Evolutionary conservation across 129 eudicot genomes (phyloP), one percentile per base, ranked within the genome.

Genomic region (Solidago caesia): DNA sequence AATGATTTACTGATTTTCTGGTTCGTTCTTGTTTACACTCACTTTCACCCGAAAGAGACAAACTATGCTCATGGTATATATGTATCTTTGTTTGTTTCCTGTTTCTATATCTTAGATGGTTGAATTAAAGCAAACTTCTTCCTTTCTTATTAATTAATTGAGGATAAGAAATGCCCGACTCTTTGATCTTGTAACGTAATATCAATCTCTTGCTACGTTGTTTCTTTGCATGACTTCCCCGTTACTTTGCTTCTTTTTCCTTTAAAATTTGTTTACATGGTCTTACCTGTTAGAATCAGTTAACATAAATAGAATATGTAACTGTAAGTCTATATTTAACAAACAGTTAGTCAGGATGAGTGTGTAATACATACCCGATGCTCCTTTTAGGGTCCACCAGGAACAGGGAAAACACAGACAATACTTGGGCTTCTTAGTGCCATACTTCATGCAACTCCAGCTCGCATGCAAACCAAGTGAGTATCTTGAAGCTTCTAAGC

Each of bases 401-500:
- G 98, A 70, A 94, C 98, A 7, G 98, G 98, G 73, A 94, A 94
- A 83, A 94, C 98, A 47, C 98, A 94, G 81, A 94, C 98, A 79
- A 94, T 94, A 58, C 97, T 94, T 52, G 98, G 98, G 71, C 86
- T 94, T 64, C 97, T 94, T 68, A 91, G 97, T 85, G 97, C 96
- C 79, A 82, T 94, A 81, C 75, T 94, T 77, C 98, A 94, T 48
- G 96, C 98, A 7, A 87, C 91, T 73, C 98, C 98, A 5, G 87
- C 96, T 68, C 91, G 97, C 78, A 85, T 91, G 49, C 89, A 86
- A 67, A 70, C 86, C 74, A 86, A 79, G 98, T 94, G 77, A 80
- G 95, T 71, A 61, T 79, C 64, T 71, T 74, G 15, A 4, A 79
- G 60, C 26, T 29, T 26, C 14, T 48, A 59, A 13, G 45, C 60